Evolutionary conservation across 202 grass and related monocot species (phyloP), one percentile per base, ranked within the genome.

Genomic region (Musa balbisiana): DNA sequence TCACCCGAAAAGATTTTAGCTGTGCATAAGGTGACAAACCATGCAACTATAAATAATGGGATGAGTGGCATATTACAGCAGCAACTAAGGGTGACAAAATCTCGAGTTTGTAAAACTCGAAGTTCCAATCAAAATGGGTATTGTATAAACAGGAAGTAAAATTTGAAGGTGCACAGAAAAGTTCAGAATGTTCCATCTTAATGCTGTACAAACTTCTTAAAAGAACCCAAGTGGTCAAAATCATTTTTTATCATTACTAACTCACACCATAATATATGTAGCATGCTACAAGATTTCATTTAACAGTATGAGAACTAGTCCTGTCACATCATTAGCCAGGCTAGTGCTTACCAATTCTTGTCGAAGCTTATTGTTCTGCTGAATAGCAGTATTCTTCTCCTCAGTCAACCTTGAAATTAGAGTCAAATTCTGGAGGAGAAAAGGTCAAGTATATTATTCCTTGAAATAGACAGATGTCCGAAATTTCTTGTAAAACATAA

Each of bases 361-460:
- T 71, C 19, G 49, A 71, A 71, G 68, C 10, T 71, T 71, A 52
- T 21, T 71, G 68, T 71, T 71, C 33, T 51, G 33, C 14, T 71
- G 43, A 52, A 51, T 52, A 52, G 68, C 43, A 52, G 16, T 17
- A 71, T 71, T 71, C 68, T 71, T 71, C 20, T 71, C 68, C 43
- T 71, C 68, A 51, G 49, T 51, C 68, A 71, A 71, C 8, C n/a
- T 71, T 10, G 49, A 71, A 52, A 71, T 51, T 21, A 52, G 49
- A 52, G 68, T 17, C 8, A 16, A 71, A 20, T 20, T 21, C 68
- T 71, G 68, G 16, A 70, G 49, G 26, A n/a, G 21, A 52, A 71
- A 51, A 71, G 17, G 10, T 65, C 22, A 27, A 2, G 9, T 27
- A 26, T 5, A 12, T 12, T 65, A 11, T 13, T 24, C 20, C 25